These are phyloP conservation scores for Raddia guianensis DNA, from an alignment of 176 grass and related monocot species.

Conservation along the genomic window DNA sequence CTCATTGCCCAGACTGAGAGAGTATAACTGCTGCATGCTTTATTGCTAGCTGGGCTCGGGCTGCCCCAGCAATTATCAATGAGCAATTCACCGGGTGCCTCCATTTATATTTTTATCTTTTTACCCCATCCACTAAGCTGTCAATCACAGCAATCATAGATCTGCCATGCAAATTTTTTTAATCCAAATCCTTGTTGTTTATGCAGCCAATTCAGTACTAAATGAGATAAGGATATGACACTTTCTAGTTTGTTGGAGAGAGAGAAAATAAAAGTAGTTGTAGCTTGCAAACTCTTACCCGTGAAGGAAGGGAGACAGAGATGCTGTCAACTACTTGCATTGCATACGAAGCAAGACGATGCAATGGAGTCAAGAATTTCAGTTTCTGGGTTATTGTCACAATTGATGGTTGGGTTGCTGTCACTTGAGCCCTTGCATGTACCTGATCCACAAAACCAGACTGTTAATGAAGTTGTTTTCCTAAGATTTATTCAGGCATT, in stretches of 20 bases:
- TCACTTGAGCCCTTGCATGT: conserved; percentile 4
- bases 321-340: conserved; percentile 40
- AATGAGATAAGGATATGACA: background rate
- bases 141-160: background rate
- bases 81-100: background rate
- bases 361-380: conserved; percentile 34
- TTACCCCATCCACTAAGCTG: background rate
- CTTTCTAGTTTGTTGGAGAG: background rate
- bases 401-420: conserved; percentile 33
- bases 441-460: conserved; percentile 28
- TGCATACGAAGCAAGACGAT: conserved; percentile 35
- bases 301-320: conserved; percentile 23
- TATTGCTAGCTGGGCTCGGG: conserved; percentile 26
- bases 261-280: background rate
- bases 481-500: background rate
- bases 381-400: conserved; percentile 41
- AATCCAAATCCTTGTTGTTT: background rate
- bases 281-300: conserved; percentile 21
- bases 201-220: background rate
- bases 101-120: background rate
- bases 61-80: background rate
- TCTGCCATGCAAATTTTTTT: background rate
- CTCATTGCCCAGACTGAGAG: background rate
- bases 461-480: background rate
- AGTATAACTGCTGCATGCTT: conserved; percentile 29